Evolutionary conservation across 768 basidiomycete species (phyloP).

Genomic region (Mycena metata): DNA sequence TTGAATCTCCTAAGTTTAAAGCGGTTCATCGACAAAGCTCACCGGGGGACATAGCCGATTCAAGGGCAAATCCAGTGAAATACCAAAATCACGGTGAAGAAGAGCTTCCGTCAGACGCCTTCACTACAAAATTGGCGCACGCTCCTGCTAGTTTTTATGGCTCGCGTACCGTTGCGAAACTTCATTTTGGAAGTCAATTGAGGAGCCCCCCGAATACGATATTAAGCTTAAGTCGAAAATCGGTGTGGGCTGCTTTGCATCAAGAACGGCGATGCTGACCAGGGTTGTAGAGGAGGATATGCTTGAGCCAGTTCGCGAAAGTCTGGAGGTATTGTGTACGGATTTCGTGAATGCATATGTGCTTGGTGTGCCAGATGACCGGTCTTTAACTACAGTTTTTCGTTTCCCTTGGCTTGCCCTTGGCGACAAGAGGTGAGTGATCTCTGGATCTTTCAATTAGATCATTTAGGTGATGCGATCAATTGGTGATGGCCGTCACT

Average conservation of each 20-base stretch:
- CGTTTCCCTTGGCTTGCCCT: too few relatives aligned
- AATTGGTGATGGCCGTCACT: too few relatives aligned
- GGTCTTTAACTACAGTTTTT: too few relatives aligned
- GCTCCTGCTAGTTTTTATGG: background rate
- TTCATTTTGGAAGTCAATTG: constrained; percentile 84
- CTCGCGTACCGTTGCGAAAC: constrained; percentile 72
- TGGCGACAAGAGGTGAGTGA: too few relatives aligned
- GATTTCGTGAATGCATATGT: constrained; percentile 59
- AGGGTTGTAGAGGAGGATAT: constrained; percentile 68
- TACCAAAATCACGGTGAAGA: constrained; percentile 78
- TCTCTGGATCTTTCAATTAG: too few relatives aligned
- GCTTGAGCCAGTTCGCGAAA: constrained; percentile 69
- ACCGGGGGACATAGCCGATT: constrained; percentile 93
- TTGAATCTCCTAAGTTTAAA: background rate
- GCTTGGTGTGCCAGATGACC: background rate
- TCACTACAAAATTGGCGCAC: constrained; percentile 10
- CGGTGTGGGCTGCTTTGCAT: background rate
- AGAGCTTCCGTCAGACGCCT: constrained; percentile 87
- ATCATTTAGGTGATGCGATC: too few relatives aligned
- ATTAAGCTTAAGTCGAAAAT: constrained; percentile 37
- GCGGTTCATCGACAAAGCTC: background rate
- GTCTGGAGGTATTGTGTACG: constrained; percentile 60
- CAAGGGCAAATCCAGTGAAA: constrained; percentile 71
- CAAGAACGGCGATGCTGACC: constrained; percentile 56
- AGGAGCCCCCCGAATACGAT: constrained; percentile 40